Evolutionary conservation across 2,329 filamentous ascomycete species (phyloP).

Genomic region (Didymella exigua): DNA sequence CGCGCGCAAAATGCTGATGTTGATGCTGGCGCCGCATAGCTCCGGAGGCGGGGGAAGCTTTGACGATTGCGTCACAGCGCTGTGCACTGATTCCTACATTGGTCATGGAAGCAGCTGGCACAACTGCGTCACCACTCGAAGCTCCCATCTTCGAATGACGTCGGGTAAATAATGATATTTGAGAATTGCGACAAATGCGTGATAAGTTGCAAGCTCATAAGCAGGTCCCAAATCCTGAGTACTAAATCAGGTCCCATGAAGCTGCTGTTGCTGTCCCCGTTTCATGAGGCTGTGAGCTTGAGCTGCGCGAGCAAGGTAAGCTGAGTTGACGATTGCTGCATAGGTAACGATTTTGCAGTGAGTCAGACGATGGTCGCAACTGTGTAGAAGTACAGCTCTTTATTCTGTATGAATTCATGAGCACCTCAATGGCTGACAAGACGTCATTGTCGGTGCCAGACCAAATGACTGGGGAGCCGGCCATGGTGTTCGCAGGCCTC

Average conservation of each 20-base stretch:
- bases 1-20: slow-evolving; percentile 14
- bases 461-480: not conserved
- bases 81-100: no score
- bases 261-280: not conserved
- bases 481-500: no score
- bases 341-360: no score
- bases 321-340: no score
- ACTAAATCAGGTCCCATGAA: not conserved
- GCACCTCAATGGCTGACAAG: not conserved
- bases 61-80: slow-evolving; percentile 38
- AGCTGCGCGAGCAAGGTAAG: no score
- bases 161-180: not conserved
- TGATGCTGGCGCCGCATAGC: slow-evolving; percentile 35
- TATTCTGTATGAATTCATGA: not conserved
- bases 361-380: no score
- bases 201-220: not conserved
- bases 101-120: no score
- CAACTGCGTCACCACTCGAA: slow-evolving; percentile 41
- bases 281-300: no score
- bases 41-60: slow-evolving; percentile 33
- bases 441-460: not conserved
- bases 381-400: no score
- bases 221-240: not conserved
- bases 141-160: not conserved
- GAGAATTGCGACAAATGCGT: not conserved